These are phyloP conservation scores for Penicillium concentricum DNA, from an alignment of 2,329 filamentous ascomycete genomes.

Conservation along the genomic window DNA sequence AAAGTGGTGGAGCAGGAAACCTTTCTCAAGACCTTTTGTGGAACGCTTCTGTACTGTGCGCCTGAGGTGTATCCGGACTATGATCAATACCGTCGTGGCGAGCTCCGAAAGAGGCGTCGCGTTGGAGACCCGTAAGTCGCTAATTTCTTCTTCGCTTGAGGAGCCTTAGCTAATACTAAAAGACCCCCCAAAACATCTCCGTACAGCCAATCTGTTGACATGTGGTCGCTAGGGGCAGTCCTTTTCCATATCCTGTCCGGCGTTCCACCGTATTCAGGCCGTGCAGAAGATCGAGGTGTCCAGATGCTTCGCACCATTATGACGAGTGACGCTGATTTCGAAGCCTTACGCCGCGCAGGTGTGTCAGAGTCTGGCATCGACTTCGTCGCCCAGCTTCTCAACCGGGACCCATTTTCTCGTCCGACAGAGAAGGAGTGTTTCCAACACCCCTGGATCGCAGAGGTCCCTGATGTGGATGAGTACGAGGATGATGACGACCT, in stretches of 20 bases:
- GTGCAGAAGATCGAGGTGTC: slow-evolving; percentile 70
- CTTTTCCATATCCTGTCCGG: slow-evolving; percentile 82
- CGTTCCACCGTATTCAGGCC: slow-evolving; percentile 76
- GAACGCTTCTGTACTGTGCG: slow-evolving; percentile 91
- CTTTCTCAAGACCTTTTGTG: slow-evolving; percentile 93
- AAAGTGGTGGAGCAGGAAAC: slow-evolving; percentile 92
- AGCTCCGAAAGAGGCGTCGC: slow-evolving; percentile 63
- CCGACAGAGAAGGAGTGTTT: slow-evolving; percentile 71
- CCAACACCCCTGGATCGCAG: slow-evolving; percentile 69
- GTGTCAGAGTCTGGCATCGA: slow-evolving; percentile 69
- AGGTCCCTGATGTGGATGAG: slow-evolving; percentile 56
- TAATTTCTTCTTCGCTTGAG: neutral
- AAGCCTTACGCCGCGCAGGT: slow-evolving; percentile 57
- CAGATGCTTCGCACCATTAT: slow-evolving; percentile 81
- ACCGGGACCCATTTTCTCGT: slow-evolving; percentile 73
- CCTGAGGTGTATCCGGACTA: slow-evolving; percentile 93
- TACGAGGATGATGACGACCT: slow-evolving; percentile 61
- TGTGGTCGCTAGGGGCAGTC: slow-evolving; percentile 94
- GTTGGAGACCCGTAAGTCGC: slow-evolving; percentile 46
- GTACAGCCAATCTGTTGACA: slow-evolving; percentile 89
- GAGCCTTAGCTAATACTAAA: slow-evolving; percentile 26
- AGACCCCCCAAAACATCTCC: slow-evolving; percentile 55
- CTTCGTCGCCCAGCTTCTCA: slow-evolving; percentile 75
- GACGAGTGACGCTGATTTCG: slow-evolving; percentile 67
- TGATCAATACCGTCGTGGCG: slow-evolving; percentile 60